Base-by-base conservation (phyloP, 352 stramenopile species). In the Globisporangium parvum region DNA sequence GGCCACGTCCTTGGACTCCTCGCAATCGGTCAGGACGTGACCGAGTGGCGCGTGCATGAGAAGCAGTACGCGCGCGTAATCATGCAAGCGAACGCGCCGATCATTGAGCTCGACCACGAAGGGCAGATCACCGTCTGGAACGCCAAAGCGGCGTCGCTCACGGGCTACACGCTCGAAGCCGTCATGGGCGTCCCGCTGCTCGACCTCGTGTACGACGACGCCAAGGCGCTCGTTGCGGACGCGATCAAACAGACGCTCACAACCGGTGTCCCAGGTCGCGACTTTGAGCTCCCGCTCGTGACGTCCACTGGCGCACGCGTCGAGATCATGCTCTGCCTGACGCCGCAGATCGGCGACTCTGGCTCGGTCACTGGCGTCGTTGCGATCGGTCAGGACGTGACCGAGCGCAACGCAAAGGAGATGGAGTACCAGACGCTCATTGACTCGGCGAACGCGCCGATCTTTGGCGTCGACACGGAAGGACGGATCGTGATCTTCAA, bases 401-500 rank as follows among this genome's bases (percentile, higher is more conserved):
- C 77, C 0, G 69, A 82, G 46, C 64, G 72, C 6, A 87, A 85
- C 37, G 67, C 76, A 10, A 84, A 73, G 51, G 79, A 88, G 47
- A 77, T 80, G 55, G 77, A 91, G 59, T 86, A 86, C 42, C 75
- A 73, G 46, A 83, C 79, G 35, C 67, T 93, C 2, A 74, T 93
- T 53, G 77, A 93, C 50, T 75, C 75, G 4, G 83, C 80, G 2
- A 91, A 93, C 41, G 83, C 83, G 5, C 83, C 81, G 28, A 90
- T 88, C 53, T 90, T 93, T 48, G 80, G 75, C 5, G 77, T 91
- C 17, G 75, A 90, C 42, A 73, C 68, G 11, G 57, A 85, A 6
- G 70, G 73, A 6, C 59, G 62, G 17, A 70, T 92, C 18, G 80
- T 85, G 14, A 81, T 92, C 15, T 97, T 96, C 69, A 98, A 98